These are phyloP conservation scores for Bisporella sp. DNA, from an alignment of 2,329 filamentous ascomycete genomes.

Conservation along the genomic window DNA sequence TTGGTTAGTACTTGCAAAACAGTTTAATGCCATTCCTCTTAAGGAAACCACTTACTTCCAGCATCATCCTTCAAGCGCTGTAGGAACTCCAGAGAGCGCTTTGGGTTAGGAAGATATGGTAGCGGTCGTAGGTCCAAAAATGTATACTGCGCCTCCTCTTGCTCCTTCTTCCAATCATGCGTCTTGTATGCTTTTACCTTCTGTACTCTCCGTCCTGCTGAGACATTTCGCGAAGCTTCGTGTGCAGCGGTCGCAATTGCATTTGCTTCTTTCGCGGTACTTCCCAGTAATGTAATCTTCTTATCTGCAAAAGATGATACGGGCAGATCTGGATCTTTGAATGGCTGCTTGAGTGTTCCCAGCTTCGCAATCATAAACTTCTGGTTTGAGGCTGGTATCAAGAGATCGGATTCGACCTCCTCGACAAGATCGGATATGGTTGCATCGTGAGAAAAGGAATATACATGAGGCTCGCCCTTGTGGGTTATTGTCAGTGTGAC, in stretches of 20 bases:
- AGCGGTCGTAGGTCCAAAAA: slow-evolving; percentile 75
- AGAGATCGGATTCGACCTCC: slow-evolving; percentile 47
- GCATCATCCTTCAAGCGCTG: slow-evolving; percentile 72
- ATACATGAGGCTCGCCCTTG: slow-evolving; percentile 37
- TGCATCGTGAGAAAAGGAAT: slow-evolving; percentile 37
- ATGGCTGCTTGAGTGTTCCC: slow-evolving; percentile 57
- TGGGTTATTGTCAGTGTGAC: slow-evolving; percentile 41
- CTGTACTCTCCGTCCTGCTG: slow-evolving; percentile 23
- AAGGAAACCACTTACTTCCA: slow-evolving; percentile 41
- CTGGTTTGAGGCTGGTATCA: slow-evolving; percentile 56
- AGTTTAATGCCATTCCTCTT: too few species aligned
- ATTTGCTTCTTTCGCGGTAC: slow-evolving; percentile 51
- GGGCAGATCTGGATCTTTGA: slow-evolving; percentile 48
- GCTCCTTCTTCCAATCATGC: slow-evolving; percentile 37
- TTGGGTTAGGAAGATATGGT: slow-evolving; percentile 67
- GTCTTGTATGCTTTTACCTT: slow-evolving; percentile 32
- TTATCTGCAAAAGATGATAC: slow-evolving; percentile 43
- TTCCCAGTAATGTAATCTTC: slow-evolving; percentile 60
- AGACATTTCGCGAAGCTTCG: slow-evolving; percentile 36
- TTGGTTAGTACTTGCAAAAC: too few species aligned
- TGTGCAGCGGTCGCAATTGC: slow-evolving; percentile 44
- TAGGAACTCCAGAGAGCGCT: slow-evolving; percentile 64
- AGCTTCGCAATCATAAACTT: slow-evolving; percentile 62
- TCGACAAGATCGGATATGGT: slow-evolving; percentile 53
- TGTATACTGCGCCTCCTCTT: slow-evolving; percentile 58